A percentile compares a stretch with the other conserved stretches of the same genome.
Evolutionary conservation across 225 moss, liverwort and hornwort species (phyloP).

Genomic region (Anthoceros angustus): DNA sequence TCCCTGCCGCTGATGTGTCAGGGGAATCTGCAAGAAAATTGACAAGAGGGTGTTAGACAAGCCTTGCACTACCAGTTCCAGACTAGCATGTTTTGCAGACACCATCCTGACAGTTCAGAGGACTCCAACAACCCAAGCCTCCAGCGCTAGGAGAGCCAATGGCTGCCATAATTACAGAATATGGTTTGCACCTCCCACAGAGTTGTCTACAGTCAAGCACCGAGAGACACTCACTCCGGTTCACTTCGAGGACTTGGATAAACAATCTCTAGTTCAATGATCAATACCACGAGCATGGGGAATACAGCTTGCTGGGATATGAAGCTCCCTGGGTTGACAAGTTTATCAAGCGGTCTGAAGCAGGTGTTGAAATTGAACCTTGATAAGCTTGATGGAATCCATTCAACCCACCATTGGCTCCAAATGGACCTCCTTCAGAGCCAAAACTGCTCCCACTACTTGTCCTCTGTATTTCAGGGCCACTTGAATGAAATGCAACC

Average conservation of each 20-base stretch:
- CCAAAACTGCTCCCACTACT: conserved; percentile 81
- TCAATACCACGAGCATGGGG: background rate
- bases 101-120: background rate
- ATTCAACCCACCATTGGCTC: conserved; percentile 31
- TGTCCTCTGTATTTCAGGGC: conserved; percentile 43
- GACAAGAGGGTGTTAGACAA: background rate
- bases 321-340: conserved; percentile 6
- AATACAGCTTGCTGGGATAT: conserved; percentile 3
- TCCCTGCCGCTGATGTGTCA: conserved; percentile 30
- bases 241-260: no score
- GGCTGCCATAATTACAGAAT: no score
- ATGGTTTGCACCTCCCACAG: no score
- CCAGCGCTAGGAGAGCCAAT: no score
- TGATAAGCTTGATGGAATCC: conserved; percentile 77
- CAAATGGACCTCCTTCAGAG: conserved; percentile 50
- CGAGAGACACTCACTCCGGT: no score
- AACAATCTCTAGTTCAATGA: background rate
- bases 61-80: background rate
- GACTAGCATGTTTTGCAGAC: background rate
- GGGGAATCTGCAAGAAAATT: conserved; percentile 39
- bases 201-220: no score
- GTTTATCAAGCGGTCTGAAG: background rate
- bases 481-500: conserved; percentile 25
- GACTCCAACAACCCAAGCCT: no score
- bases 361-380: conserved; percentile 34